phyloP scores from a whole-genome alignment of 768 basidiomycete species.

The Suillus cothurnatus region DNA sequence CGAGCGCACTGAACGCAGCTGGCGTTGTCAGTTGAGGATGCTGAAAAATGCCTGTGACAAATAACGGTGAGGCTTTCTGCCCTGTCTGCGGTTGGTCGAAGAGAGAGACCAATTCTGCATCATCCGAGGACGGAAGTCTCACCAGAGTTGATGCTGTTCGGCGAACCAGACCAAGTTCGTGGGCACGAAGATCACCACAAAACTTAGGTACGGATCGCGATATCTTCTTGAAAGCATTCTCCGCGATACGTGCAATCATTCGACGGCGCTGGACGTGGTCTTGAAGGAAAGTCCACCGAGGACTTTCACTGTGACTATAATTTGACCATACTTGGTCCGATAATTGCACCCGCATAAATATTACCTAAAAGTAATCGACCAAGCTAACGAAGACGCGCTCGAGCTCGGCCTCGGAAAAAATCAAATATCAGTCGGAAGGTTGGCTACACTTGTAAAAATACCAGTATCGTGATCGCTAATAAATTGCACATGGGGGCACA shows the following conservation, averaged over 20 bases:
- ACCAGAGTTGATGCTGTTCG: slow-evolving; percentile 42
- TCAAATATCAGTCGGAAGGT: background rate
- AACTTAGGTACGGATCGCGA: slow-evolving; percentile 40
- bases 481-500: background rate
- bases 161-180: slow-evolving; percentile 22
- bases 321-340: background rate
- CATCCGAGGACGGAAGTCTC: slow-evolving; percentile 63
- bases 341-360: slow-evolving; percentile 6
- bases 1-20: slow-evolving; percentile 65
- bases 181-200: slow-evolving; percentile 43
- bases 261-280: slow-evolving; percentile 1
- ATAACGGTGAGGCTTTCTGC: slow-evolving; percentile 42
- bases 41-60: slow-evolving; percentile 81
- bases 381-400: background rate
- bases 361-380: slow-evolving; percentile 2
- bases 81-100: slow-evolving; percentile 65
- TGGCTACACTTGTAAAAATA: slow-evolving; percentile 2
- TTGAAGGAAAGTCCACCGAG: background rate
- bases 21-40: slow-evolving; percentile 76
- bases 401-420: background rate
- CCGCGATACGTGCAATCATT: slow-evolving; percentile 41
- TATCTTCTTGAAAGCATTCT: slow-evolving; percentile 43
- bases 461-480: slow-evolving; percentile 2
- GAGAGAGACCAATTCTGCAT: slow-evolving; percentile 63
- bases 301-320: background rate